These are phyloP conservation scores for Blastocystis sp. DNA, from an alignment of 352 stramenopile species.

Conservation along the genomic window DNA sequence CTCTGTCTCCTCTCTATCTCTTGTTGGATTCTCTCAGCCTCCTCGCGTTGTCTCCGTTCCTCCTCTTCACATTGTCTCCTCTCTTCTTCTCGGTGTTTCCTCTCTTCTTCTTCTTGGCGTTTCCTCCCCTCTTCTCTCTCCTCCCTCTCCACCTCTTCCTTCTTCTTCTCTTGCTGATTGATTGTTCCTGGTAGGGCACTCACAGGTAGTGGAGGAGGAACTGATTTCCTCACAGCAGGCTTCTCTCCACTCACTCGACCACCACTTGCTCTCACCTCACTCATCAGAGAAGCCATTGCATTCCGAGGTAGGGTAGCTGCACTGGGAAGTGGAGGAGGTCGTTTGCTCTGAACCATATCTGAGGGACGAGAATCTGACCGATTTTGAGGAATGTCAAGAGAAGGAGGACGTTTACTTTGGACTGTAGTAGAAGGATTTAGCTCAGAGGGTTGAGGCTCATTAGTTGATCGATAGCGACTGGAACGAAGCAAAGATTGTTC, in stretches of 20 bases:
- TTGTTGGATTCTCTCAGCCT: not conserved
- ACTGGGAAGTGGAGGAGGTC: not conserved
- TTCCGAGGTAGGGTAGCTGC: not conserved
- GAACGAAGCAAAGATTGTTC: not conserved
- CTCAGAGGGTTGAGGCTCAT: not conserved
- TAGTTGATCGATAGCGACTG: not conserved
- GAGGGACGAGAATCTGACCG: not conserved
- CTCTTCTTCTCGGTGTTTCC: not conserved
- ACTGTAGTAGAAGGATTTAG: too few relatives aligned
- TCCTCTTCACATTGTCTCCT: not conserved
- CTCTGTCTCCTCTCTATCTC: not conserved
- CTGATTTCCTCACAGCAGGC: not conserved
- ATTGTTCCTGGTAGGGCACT: not conserved
- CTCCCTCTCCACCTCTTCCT: not conserved
- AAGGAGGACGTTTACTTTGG: not conserved
- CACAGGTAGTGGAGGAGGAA: constrained; percentile 9
- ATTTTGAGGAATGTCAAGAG: not conserved
- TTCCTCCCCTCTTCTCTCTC: not conserved
- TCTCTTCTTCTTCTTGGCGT: not conserved
- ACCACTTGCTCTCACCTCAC: not conserved
- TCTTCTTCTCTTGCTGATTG: not conserved
- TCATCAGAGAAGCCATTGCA: not conserved
- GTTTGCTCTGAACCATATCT: not conserved
- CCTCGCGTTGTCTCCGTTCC: not conserved
- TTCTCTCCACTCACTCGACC: constrained; percentile 4